Evolutionary conservation across 352 stramenopile genomes (phyloP).

Genomic region (Pythium volutum): DNA sequence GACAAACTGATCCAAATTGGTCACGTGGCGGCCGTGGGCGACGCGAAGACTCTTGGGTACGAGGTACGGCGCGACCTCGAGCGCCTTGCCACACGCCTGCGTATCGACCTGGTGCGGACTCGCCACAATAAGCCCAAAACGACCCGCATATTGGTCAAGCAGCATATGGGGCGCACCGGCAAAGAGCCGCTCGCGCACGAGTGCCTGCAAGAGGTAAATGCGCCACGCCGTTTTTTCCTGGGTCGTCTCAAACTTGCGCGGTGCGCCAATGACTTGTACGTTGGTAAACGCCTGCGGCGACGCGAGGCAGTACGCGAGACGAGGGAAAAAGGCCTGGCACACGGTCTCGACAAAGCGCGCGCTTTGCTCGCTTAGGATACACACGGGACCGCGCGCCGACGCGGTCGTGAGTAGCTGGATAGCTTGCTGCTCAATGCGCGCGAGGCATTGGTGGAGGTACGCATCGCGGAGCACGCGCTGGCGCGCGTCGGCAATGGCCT

Average conservation of each 20-base stretch:
- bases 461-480: constrained; percentile 41
- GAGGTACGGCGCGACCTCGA: constrained; percentile 54
- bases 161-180: constrained; percentile 42
- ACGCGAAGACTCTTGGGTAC: constrained; percentile 60
- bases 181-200: constrained; percentile 58
- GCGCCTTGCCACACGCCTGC: constrained; percentile 43
- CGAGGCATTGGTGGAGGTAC: constrained; percentile 47
- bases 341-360: constrained; percentile 57
- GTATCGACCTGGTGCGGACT: constrained; percentile 58
- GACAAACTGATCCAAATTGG: constrained; percentile 47
- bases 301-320: constrained; percentile 54
- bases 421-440: constrained; percentile 53
- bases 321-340: constrained; percentile 61
- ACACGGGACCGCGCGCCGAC: constrained; percentile 47
- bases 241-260: constrained; percentile 47
- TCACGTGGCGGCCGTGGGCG: constrained; percentile 42
- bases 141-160: constrained; percentile 31
- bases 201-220: constrained; percentile 47
- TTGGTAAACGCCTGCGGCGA: constrained; percentile 46
- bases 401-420: constrained; percentile 50
- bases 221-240: constrained; percentile 53
- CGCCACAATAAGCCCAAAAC: constrained; percentile 58
- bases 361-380: constrained; percentile 65
- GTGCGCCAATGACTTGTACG: constrained; percentile 59
- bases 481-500: constrained; percentile 45